Base-by-base conservation (phyloP, 2,329 filamentous ascomycete species). In the Clonostachys rhizophaga region DNA sequence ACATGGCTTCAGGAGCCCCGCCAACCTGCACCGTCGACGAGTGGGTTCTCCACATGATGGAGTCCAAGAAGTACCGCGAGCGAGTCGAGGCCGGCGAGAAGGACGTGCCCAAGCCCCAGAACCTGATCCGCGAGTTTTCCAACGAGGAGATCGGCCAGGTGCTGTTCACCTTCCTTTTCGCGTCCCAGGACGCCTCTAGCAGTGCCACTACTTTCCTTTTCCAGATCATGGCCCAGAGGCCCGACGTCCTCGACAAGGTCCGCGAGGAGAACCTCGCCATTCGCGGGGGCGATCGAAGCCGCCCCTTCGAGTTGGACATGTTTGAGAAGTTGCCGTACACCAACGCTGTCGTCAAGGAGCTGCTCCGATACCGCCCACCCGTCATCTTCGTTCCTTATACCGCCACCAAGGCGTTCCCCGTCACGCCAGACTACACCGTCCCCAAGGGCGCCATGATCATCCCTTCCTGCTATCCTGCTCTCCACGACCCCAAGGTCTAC, bases 21-120 rank as follows among this genome's bases (percentile, higher is more conserved):
- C 74, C 87, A 14, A 80, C 78, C 24, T 91, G 87, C 62, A 89
- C 89, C 56, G 81, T 91, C 60, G 87, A 91, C 61, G 82, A 82
- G 37, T 91, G 88, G 88, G 75, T 91, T 46, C 75, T 81, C 56
- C 74, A 79, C 50, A 90, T 91, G 82, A 78, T 86, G 58, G 83
- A 87, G 48, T 89, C 84, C 0, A 78, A 86, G 53, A 70, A 67
- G 41, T 90, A 90, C 65, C 75, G 77, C 37, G 76, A 85, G 52
- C 76, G 76, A 48, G 59, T 88, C 34, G 85, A 79, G 3, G 77
- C 79, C 43, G 87, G 86, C 24, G 62, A 68, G 5, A 50, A 42
- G 0, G 48, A 60, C 14, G 56, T 55, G 0, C 70, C 73, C 55
- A 75, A 71, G 50, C 75, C 75, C 0, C 51, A 58, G 0, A 74